Evolutionary conservation across 345 rosid genomes (phyloP), one percentile per base, ranked within the genome.

Genomic region (Murraya paniculata): DNA sequence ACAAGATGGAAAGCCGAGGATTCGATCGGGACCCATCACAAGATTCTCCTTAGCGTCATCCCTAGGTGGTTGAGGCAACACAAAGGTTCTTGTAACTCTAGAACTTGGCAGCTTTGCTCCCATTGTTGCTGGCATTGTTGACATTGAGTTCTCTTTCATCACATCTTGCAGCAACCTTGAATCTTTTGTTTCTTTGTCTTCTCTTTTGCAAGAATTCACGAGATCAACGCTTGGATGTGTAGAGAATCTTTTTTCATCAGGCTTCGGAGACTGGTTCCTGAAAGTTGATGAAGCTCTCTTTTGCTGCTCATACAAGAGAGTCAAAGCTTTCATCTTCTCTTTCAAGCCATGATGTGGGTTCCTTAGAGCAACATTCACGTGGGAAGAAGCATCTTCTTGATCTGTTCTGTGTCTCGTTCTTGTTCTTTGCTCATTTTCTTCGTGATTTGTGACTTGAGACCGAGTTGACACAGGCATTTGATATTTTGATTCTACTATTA

Each of bases 281-380:
- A 79, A 74, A 80, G 86, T 75, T 41, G 79, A 82, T 53, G 93
- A 88, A n/a, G 94, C 93, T 85, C 83, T 86, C 92, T 95, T 95
- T 78, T 91, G 95, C 82, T 93, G 94, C 91, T 95, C 98, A 81
- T 95, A 95, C 68, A 95, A 89, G 60, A 90, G 88, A 70, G 97
- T 91, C 30, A 95, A 82, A 78, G 94, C 95, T 87, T 73, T 91
- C 98, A 95, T 89, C 87, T 91, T 93, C 83, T 95, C 98, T 76
- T 92, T 95, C 80, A 95, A 79, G 4, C 98, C 98, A 81, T 95
- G 95, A 77, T 95, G 98, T 8, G 95, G 98, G 69, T 90, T 91
- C 76, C 97, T 88, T 81, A 84, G 33, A 10, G 85, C 85, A 82
- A 82, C 58, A 70, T 57, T 84, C 76, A 73, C 25, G 48, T 81